phyloP scores from a whole-genome alignment of 139 green algal genomes.

The Chlorella sp. region DNA sequence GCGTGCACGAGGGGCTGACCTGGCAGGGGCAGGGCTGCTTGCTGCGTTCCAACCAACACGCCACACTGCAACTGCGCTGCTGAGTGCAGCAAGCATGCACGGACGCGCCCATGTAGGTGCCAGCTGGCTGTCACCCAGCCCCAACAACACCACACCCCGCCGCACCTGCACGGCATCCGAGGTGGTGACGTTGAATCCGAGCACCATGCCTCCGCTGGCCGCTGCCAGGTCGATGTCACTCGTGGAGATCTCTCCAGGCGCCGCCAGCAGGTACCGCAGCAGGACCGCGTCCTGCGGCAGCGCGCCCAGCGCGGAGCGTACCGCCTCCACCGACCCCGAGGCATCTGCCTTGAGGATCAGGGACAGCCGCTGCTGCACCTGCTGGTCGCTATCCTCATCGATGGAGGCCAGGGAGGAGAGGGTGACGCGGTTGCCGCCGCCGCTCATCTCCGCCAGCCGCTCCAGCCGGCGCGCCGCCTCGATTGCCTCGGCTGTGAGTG shows the following conservation, averaged over 20 bases:
- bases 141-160: too few relatives aligned
- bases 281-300: constrained; percentile 92
- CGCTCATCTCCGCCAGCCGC: constrained; percentile 67
- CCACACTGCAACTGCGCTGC: too few relatives aligned
- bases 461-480: constrained; percentile 53
- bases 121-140: too few relatives aligned
- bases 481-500: constrained; percentile 39
- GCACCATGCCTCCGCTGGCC: constrained; percentile 74
- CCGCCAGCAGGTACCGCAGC: constrained; percentile 92
- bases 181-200: constrained; percentile 87
- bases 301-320: constrained; percentile 82
- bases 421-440: constrained; percentile 86
- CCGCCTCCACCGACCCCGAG: constrained; percentile 89
- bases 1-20: too few relatives aligned
- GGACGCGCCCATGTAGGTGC: neutral
- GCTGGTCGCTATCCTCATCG: constrained; percentile 66
- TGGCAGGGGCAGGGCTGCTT: too few relatives aligned
- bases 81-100: too few relatives aligned
- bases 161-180: constrained; percentile 66
- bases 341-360: constrained; percentile 76
- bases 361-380: constrained; percentile 22
- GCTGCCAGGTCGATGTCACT: constrained; percentile 94
- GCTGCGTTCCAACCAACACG: too few relatives aligned
- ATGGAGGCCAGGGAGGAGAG: constrained; percentile 83
- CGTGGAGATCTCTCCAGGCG: constrained; percentile 84